Percentiles rank a stretch among this genome's conserved stretches.
phyloP scores from a whole-genome alignment of 176 grass and related monocot genomes.

The Raddia guianensis region DNA sequence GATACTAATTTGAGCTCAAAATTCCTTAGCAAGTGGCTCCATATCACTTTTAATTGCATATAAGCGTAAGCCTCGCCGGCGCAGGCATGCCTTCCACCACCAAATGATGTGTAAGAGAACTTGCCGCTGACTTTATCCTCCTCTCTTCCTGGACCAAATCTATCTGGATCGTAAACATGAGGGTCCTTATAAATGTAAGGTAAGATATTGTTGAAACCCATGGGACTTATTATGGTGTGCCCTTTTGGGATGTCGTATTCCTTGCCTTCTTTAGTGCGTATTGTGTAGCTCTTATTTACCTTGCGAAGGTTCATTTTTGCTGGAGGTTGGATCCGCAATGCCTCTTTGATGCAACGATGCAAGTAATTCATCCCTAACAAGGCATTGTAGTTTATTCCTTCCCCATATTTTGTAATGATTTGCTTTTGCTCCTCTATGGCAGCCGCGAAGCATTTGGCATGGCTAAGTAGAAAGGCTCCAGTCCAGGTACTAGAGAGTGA shows the following conservation, averaged over 20 bases:
- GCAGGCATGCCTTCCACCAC: background rate
- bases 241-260: background rate
- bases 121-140: background rate
- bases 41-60: background rate
- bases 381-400: background rate
- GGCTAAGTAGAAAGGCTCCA: constrained; percentile 14
- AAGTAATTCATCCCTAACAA: background rate
- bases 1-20: constrained; percentile 9
- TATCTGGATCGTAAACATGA: background rate
- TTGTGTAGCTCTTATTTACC: background rate
- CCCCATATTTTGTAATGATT: background rate
- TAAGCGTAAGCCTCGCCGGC: background rate
- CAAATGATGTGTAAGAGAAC: background rate
- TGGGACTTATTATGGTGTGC: background rate
- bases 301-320: background rate
- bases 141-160: background rate
- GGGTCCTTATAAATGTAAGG: constrained; percentile 1
- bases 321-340: background rate
- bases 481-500: constrained; percentile 41
- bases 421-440: background rate
- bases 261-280: background rate
- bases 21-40: constrained; percentile 6
- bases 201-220: background rate
- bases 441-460: background rate
- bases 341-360: background rate